Evolutionary conservation across 2,329 filamentous ascomycete genomes (phyloP), one percentile per base, ranked within the genome.

Genomic region (Exophiala spinifera): DNA sequence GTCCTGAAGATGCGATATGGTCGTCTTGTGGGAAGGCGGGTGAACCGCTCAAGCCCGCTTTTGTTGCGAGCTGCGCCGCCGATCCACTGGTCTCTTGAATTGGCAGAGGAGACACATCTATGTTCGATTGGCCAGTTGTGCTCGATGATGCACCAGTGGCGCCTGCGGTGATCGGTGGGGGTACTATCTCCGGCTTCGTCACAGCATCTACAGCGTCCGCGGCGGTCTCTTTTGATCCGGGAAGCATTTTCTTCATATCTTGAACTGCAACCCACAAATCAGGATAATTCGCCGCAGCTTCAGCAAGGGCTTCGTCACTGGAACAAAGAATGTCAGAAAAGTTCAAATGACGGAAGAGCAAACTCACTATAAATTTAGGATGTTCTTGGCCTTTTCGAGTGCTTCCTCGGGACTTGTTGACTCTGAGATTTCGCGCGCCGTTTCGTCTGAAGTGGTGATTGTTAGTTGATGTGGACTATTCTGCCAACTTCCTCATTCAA

Each of bases 301-400:
- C 42, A 23, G 42, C 42, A 17, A 48, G 15, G 17, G 34, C 51
- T 21, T 53, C 51, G 20, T 53, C 47, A 42, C 47, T 49, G 40
- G 21, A 43, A 13, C 15, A 11, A n/a, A 43, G 40, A 15, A 19
- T 39, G 36, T 39, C 36, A 39, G 20, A 14, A 14, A 28, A 14
- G 40, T 23, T 11, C 11, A 25, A 14, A 21, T 28, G 13, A 31
- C 28, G 28, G 28, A 11, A 31, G 28, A 31, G 8, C 28, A n/a
- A 21, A 25, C 42, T 23, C 15, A 44, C 42, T 44, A 44, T 15
- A 44, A 10, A 14, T 28, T 44, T 21, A 44, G 42, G 14, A 44
- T 44, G 13, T 44, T 21, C 42, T 28, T 25, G 42, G 42, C 42
- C 4, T 25, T 21, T 11, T 21, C 20, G 20, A 23, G 42, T 14